phyloP scores from a whole-genome alignment of 2,329 filamentous ascomycete genomes.

The Bertia moriformis region DNA sequence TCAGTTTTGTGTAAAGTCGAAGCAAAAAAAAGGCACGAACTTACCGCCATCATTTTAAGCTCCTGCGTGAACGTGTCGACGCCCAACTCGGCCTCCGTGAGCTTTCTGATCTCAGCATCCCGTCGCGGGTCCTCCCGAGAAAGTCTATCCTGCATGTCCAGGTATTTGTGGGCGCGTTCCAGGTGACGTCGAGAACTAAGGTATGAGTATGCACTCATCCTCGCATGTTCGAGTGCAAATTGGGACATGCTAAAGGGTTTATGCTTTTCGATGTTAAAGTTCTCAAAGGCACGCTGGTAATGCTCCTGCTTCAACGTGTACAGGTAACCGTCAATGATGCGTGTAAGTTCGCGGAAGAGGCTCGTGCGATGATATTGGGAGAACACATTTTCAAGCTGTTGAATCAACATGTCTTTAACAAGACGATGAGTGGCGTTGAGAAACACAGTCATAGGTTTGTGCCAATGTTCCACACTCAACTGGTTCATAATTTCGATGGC shows the following conservation, averaged over 20 bases:
- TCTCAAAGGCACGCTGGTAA: background rate
- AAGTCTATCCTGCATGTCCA: background rate
- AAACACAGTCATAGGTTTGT: constrained; percentile 14
- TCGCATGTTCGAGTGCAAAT: background rate
- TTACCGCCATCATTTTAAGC: constrained; percentile 1
- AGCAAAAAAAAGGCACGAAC: no score
- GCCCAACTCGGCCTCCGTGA: background rate
- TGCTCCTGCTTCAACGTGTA: background rate
- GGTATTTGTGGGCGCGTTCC: constrained; percentile 5
- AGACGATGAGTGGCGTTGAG: constrained; percentile 5
- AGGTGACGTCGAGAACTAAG: background rate
- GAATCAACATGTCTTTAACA: constrained; percentile 10
- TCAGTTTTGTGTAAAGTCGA: background rate
- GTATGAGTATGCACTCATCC: background rate
- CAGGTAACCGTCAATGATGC: constrained; percentile 8
- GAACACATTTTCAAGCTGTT: constrained; percentile 16
- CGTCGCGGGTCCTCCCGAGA: background rate
- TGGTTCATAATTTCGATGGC: constrained; percentile 20
- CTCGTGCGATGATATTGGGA: constrained; percentile 9
- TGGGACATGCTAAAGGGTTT: background rate
- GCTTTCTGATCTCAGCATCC: background rate
- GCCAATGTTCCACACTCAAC: constrained; percentile 21
- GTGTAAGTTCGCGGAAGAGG: constrained; percentile 1
- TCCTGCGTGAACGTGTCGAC: background rate
- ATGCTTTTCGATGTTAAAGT: background rate